A percentile compares a stretch with the other conserved stretches of the same genome.
Evolutionary conservation across 2,329 filamentous ascomycete genomes (phyloP).

Genomic region (Cadophora sp.): DNA sequence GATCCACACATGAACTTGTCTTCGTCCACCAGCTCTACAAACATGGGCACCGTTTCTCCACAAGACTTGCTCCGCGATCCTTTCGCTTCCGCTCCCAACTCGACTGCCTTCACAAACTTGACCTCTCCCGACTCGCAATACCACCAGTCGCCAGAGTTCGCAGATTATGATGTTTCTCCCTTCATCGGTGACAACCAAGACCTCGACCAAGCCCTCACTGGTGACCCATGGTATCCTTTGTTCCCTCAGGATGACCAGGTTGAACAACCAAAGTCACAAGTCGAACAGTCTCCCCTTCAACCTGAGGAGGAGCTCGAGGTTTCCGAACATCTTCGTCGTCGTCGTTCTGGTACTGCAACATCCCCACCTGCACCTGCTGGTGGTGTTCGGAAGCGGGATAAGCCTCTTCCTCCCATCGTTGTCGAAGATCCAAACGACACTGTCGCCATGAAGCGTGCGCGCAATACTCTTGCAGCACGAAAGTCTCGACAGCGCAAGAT

Average conservation of each 20-base stretch:
- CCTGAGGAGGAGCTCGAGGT: constrained; percentile 56
- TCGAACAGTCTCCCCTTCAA: constrained; percentile 38
- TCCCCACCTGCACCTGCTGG: constrained; percentile 75
- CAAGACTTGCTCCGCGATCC: constrained; percentile 77
- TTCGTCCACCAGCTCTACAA: constrained; percentile 55
- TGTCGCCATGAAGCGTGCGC: constrained; percentile 88
- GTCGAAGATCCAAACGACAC: constrained; percentile 76
- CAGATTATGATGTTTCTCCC: constrained; percentile 79
- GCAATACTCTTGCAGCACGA: constrained; percentile 91
- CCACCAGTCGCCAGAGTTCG: constrained; percentile 77
- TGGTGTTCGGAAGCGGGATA: constrained; percentile 76
- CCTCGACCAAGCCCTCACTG: constrained; percentile 50
- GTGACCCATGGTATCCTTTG: constrained; percentile 74
- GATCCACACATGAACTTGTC: constrained; percentile 52
- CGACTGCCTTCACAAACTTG: constrained; percentile 79
- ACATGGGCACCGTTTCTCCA: constrained; percentile 79
- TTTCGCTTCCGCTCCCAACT: constrained; percentile 80
- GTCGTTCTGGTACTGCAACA: constrained; percentile 63
- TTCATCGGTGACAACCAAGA: constrained; percentile 68
- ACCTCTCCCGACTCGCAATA: constrained; percentile 79
- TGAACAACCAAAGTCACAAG: constrained; percentile 38
- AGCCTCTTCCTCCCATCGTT: constrained; percentile 79
- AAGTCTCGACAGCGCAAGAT: constrained; percentile 91
- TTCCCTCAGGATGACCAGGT: constrained; percentile 62
- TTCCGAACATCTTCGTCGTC: constrained; percentile 49